phyloP scores from a whole-genome alignment of 768 basidiomycete species.

The Termitomyces sp. region DNA sequence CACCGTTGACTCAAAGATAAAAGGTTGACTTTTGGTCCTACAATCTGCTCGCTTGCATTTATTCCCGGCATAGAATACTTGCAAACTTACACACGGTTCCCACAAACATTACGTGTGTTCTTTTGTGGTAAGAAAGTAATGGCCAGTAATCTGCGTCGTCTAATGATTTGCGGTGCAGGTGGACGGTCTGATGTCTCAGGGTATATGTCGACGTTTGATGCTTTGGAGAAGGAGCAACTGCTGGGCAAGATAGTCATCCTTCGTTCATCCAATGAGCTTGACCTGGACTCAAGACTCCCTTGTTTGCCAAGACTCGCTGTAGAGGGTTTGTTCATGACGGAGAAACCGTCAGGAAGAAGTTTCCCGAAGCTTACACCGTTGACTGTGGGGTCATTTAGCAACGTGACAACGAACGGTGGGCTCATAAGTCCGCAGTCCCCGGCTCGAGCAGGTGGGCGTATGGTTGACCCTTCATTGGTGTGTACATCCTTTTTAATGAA shows the following conservation, averaged over 20 bases:
- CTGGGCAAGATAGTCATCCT: conserved; percentile 63
- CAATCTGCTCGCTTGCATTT: not conserved
- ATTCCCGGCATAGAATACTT: conserved; percentile 50
- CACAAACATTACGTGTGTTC: conserved; percentile 71
- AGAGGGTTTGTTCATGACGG: conserved; percentile 42
- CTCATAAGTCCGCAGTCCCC: conserved; percentile 66
- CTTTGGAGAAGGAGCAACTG: conserved; percentile 56
- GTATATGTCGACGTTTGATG: conserved; percentile 51
- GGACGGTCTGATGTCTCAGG: conserved; percentile 40
- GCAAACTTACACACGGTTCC: conserved; percentile 63
- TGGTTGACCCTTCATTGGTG: conserved; percentile 64
- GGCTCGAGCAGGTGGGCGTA: conserved; percentile 34
- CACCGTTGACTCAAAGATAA: conserved; percentile 60
- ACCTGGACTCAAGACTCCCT: conserved; percentile 39
- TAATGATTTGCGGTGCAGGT: conserved; percentile 30
- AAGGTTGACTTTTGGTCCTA: conserved; percentile 38
- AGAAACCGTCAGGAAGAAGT: conserved; percentile 26
- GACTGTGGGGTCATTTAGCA: conserved; percentile 36
- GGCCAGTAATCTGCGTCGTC: not conserved
- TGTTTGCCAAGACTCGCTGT: conserved; percentile 49
- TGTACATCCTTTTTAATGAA: conserved; percentile 15
- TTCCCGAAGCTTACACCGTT: conserved; percentile 42
- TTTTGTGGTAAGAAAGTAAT: conserved; percentile 50
- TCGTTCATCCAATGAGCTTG: conserved; percentile 38
- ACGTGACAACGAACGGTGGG: conserved; percentile 49